Conservation (phyloP, 2,329 filamentous ascomycete species). For the Talaromyces pinophilus region DNA sequence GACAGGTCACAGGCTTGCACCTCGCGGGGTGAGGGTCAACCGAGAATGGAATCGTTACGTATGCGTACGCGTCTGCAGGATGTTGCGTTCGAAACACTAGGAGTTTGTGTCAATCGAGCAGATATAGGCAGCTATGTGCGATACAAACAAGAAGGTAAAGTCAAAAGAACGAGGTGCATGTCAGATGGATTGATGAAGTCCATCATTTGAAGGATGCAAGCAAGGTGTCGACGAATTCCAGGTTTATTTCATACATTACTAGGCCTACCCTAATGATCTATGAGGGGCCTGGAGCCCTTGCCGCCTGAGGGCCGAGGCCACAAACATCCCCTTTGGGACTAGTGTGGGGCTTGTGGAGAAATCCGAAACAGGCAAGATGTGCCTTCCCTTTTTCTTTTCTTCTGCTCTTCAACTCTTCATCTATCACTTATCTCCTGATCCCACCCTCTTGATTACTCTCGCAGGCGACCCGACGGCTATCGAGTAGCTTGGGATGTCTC, state of each 20-base stretch:
- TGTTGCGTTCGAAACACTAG: slow-evolving; percentile 1
- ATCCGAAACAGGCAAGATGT: not conserved
- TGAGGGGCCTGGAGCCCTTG: not conserved
- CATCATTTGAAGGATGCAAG: not conserved
- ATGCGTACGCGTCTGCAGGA: slow-evolving; percentile 10
- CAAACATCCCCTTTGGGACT: slow-evolving; percentile 6
- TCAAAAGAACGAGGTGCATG: not conserved
- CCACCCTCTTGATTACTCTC: slow-evolving; percentile 16
- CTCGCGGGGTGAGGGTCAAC: not conserved
- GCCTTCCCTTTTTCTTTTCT: not conserved
- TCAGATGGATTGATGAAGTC: not conserved
- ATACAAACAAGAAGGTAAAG: not conserved
- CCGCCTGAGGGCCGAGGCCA: slow-evolving; percentile 1
- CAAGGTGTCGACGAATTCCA: slow-evolving; percentile 2
- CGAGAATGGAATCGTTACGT: slow-evolving; percentile 8
- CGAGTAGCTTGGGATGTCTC: slow-evolving; percentile 24
- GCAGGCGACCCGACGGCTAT: slow-evolving; percentile 22
- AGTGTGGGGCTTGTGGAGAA: slow-evolving; percentile 3
- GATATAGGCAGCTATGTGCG: not conserved
- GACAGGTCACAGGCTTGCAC: slow-evolving; percentile 8
- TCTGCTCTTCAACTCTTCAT: not conserved
- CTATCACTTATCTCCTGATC: not conserved
- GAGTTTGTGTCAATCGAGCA: not conserved
- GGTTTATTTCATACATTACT: not conserved
- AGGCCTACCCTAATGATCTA: not conserved